A percentile compares a stretch with the other conserved stretches of the same genome.
Evolutionary conservation across 2,329 filamentous ascomycete genomes (phyloP).

Genomic region (Colletotrichum sp.): DNA sequence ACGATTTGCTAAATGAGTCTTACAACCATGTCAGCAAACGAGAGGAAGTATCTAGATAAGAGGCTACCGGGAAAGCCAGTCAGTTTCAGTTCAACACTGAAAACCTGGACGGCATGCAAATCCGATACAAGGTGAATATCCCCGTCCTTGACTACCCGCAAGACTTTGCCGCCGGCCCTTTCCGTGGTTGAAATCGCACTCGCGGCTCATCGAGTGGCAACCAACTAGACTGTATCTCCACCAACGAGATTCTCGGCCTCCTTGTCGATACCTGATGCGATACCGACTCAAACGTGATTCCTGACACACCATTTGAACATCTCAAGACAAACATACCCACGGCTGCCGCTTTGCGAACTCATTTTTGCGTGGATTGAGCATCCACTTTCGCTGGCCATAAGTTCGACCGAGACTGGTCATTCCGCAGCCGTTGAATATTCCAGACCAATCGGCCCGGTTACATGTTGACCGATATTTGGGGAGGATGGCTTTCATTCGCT

Average conservation of each 20-base stretch:
- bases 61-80: not conserved
- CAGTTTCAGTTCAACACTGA: not conserved
- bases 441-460: not conserved
- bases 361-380: not conserved
- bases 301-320: not conserved
- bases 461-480: not conserved
- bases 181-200: not conserved
- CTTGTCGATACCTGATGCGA: not conserved
- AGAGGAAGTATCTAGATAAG: not conserved
- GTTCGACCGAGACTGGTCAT: not conserved
- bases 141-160: not conserved
- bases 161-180: not conserved
- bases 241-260: not conserved
- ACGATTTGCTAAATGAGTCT: not conserved
- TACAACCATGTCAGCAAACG: not conserved
- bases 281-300: not conserved
- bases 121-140: not conserved
- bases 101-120: not conserved
- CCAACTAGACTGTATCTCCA: not conserved
- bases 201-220: not conserved
- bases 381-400: not conserved
- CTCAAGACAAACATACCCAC: not conserved
- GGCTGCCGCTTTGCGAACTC: not conserved
- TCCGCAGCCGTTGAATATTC: not conserved
- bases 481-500: not conserved